Conservation (phyloP, 768 basidiomycete genomes). For the Suillus decipiens region DNA sequence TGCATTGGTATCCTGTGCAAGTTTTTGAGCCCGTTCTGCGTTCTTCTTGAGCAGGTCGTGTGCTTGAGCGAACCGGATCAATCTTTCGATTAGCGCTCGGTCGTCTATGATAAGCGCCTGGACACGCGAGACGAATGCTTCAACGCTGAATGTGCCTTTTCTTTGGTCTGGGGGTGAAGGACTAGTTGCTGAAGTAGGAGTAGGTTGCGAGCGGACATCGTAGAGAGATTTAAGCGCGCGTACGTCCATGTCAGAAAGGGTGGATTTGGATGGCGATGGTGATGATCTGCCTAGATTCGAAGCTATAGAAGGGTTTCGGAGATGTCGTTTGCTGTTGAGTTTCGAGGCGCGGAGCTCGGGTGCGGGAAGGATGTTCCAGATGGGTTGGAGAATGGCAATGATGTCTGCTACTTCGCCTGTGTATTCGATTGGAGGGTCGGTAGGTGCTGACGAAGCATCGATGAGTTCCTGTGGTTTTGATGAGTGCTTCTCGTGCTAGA, state of each 20-base stretch:
- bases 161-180: constrained; percentile 18
- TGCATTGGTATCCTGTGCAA: constrained; percentile 77
- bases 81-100: constrained; percentile 77
- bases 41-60: constrained; percentile 92
- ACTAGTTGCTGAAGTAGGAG: constrained; percentile 7
- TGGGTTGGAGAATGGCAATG: constrained; percentile 60
- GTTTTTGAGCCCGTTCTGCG: constrained; percentile 87
- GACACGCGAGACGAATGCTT: constrained; percentile 76
- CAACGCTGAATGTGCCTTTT: constrained; percentile 56
- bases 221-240: constrained; percentile 85
- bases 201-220: constrained; percentile 38
- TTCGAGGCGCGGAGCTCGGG: constrained; percentile 78
- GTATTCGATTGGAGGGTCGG: constrained; percentile 31
- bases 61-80: constrained; percentile 84
- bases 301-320: constrained; percentile 48
- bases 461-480: constrained; percentile 24
- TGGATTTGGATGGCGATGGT: constrained; percentile 23
- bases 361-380: constrained; percentile 85
- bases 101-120: constrained; percentile 84
- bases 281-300: constrained; percentile 34
- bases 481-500: constrained; percentile 4
- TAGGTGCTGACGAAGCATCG: constrained; percentile 20
- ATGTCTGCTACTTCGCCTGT: constrained; percentile 54
- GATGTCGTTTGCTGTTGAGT: constrained; percentile 48
- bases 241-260: constrained; percentile 76